Evolutionary conservation across 495 filamentous ascomycete species (phyloP).

Genomic region (Penicillium paxilli): DNA sequence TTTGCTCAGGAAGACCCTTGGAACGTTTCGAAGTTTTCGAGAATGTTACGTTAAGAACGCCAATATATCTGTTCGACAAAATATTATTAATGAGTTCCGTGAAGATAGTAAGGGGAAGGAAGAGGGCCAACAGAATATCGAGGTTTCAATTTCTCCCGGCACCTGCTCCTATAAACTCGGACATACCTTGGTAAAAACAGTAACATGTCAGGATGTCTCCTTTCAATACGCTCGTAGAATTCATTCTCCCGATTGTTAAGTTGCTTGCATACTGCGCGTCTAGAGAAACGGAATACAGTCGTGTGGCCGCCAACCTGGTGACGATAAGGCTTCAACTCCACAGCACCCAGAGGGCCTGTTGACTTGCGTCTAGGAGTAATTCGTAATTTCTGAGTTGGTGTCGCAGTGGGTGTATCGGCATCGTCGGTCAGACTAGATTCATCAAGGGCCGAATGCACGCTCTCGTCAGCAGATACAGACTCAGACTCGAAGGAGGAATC

Average conservation of each 20-base stretch:
- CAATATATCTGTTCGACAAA: slow-evolving; percentile 74
- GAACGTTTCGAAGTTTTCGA: slow-evolving; percentile 75
- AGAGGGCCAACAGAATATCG: no score
- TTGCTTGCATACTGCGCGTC: slow-evolving; percentile 94
- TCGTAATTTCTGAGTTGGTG: slow-evolving; percentile 44
- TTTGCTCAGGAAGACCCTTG: slow-evolving; percentile 39
- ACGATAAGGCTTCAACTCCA: slow-evolving; percentile 94
- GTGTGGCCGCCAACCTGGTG: slow-evolving; percentile 98
- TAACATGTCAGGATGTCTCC: slow-evolving; percentile 82
- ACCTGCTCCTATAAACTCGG: slow-evolving; percentile 8
- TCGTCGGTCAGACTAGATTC: slow-evolving; percentile 58
- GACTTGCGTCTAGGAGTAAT: slow-evolving; percentile 33
- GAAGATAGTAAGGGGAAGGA: no score
- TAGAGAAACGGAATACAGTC: slow-evolving; percentile 92
- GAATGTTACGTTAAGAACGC: slow-evolving; percentile 95
- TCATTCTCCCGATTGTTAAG: slow-evolving; percentile 96
- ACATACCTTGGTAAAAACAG: slow-evolving; percentile 88
- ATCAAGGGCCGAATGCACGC: slow-evolving; percentile 45
- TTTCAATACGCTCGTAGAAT: slow-evolving; percentile 96
- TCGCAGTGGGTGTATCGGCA: slow-evolving; percentile 62
- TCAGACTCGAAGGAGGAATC: slow-evolving; percentile 63
- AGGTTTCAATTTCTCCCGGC: background rate
- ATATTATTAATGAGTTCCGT: slow-evolving; percentile 13
- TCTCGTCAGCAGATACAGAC: slow-evolving; percentile 56
- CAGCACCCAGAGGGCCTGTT: slow-evolving; percentile 74